Evolutionary conservation across 108 stramenopile species (phyloP).

Genomic region (Pseudonitzschia multistriata): DNA sequence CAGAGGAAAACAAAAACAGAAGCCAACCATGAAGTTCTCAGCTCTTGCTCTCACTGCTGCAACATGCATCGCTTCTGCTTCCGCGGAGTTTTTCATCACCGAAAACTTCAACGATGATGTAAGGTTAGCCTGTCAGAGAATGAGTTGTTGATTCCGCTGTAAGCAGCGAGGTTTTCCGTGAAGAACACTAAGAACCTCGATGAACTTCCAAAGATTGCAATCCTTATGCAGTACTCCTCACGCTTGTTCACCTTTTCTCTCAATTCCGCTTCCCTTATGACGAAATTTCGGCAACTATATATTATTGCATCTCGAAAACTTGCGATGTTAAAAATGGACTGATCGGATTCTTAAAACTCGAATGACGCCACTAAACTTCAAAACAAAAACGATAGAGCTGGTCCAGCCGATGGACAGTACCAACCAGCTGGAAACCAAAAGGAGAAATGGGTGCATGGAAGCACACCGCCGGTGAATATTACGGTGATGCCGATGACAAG

Average conservation of each 20-base stretch:
- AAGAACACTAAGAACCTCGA: too few species aligned
- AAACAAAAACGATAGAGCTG: slow-evolving; percentile 47
- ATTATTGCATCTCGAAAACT: too few species aligned
- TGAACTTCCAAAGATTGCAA: too few species aligned
- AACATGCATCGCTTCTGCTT: slow-evolving; percentile 41
- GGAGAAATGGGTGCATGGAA: slow-evolving; percentile 93
- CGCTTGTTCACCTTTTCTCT: too few species aligned
- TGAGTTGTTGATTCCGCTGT: background rate
- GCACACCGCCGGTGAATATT: slow-evolving; percentile 91
- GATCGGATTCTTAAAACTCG: too few species aligned
- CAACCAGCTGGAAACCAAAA: slow-evolving; percentile 92
- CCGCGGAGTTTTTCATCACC: slow-evolving; percentile 74
- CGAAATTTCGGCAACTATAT: too few species aligned
- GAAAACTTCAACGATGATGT: slow-evolving; percentile 91
- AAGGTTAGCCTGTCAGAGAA: slow-evolving; percentile 18
- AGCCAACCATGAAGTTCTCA: slow-evolving; percentile 69
- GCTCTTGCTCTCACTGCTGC: slow-evolving; percentile 46
- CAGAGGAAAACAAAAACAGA: background rate
- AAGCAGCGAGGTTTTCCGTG: too few species aligned
- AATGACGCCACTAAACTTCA: too few species aligned
- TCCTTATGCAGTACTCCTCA: too few species aligned
- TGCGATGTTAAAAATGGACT: too few species aligned
- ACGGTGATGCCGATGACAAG: slow-evolving; percentile 86
- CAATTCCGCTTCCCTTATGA: too few species aligned
- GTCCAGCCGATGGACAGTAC: slow-evolving; percentile 88